These are phyloP conservation scores for Vigna hirtella DNA, from an alignment of 306 rosid species.

Conservation along the genomic window DNA sequence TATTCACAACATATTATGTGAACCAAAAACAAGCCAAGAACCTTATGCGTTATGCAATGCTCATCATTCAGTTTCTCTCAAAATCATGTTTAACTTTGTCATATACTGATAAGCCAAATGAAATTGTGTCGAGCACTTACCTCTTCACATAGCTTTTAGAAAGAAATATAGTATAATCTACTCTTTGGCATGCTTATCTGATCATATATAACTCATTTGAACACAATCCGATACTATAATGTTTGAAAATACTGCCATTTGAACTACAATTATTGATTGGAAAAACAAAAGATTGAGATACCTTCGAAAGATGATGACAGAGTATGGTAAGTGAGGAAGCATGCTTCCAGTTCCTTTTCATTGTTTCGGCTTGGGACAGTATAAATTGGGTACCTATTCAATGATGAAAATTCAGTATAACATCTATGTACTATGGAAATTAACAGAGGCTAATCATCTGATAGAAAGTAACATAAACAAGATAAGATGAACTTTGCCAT, in stretches of 20 bases:
- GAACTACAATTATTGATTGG: not conserved
- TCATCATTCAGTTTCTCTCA: not conserved
- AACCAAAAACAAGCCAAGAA: not conserved
- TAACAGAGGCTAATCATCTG: not conserved
- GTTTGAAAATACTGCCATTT: not conserved
- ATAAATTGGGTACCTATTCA: constrained; percentile 83
- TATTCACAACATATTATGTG: not conserved
- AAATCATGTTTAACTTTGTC: not conserved
- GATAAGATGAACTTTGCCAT: constrained; percentile 13
- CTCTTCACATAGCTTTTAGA: not conserved
- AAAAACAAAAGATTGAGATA: constrained; percentile 13
- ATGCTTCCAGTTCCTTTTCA: constrained; percentile 68
- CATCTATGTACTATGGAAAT: constrained; percentile 26
- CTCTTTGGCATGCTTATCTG: no score
- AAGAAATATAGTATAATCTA: not conserved
- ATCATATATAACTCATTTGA: no score
- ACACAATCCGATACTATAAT: no score
- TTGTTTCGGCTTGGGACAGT: constrained; percentile 64
- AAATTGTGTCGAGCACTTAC: not conserved
- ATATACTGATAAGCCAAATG: not conserved
- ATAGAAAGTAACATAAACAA: not conserved
- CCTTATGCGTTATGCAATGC: not conserved
- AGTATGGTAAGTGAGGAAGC: constrained; percentile 87
- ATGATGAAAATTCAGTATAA: constrained; percentile 13
- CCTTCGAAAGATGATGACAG: constrained; percentile 85